phyloP scores from a whole-genome alignment of 2,329 filamentous ascomycete species.

The Monilinia polystroma region DNA sequence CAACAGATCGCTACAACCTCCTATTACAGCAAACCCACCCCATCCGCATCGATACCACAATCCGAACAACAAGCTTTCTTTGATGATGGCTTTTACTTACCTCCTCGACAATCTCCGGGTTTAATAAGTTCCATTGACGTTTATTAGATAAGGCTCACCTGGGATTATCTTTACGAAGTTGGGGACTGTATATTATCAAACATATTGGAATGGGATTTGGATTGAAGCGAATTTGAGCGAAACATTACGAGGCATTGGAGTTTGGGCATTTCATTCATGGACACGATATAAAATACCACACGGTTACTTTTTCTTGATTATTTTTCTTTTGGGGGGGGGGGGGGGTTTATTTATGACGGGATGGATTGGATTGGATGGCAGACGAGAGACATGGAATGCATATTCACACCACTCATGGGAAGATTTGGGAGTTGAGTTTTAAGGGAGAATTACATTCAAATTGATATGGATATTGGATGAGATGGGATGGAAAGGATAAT shows the following conservation, averaged over 20 bases:
- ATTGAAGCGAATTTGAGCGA: conserved; percentile 29
- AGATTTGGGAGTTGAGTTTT: conserved; percentile 21
- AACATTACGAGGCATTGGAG: conserved; percentile 10
- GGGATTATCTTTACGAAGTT: background rate
- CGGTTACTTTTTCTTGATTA: conserved; percentile 18
- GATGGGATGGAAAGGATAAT: background rate
- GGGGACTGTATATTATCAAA: conserved; percentile 25
- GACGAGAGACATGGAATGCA: background rate
- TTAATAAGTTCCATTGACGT: conserved; percentile 47
- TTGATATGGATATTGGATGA: no score
- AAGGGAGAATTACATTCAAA: conserved; percentile 18
- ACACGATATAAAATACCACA: conserved; percentile 21
- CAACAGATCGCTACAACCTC: conserved; percentile 47
- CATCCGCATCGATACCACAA: conserved; percentile 36
- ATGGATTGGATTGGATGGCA: background rate
- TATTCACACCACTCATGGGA: conserved; percentile 24
- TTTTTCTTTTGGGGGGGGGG: conserved; percentile 6
- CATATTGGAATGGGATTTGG: conserved; percentile 18
- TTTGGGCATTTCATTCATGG: conserved; percentile 14
- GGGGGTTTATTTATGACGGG: conserved; percentile 1
- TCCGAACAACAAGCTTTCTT: conserved; percentile 45
- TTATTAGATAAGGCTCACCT: conserved; percentile 41
- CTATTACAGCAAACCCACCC: conserved; percentile 40
- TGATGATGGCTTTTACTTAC: conserved; percentile 50
- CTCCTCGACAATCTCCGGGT: conserved; percentile 44